Percentiles rank a stretch among this genome's conserved stretches.
Conservation (phyloP, 1,139 yeast genomes). For the Candida smagusa region DNA sequence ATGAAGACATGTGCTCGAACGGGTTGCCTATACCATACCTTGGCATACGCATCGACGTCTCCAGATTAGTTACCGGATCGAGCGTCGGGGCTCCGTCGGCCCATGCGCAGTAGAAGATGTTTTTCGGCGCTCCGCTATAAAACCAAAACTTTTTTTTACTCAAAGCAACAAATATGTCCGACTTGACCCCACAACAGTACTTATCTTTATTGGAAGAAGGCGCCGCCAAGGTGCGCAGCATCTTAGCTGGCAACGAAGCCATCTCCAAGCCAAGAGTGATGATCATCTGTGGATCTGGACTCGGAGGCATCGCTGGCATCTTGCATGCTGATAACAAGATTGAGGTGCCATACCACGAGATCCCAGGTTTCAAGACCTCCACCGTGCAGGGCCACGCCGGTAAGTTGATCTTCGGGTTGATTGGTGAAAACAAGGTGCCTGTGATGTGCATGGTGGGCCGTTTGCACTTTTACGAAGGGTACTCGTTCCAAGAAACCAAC, state of each 20-base stretch:
- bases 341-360: slow-evolving; percentile 58
- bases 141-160: background rate
- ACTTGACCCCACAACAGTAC: slow-evolving; percentile 16
- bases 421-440: slow-evolving; percentile 68
- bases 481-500: slow-evolving; percentile 73
- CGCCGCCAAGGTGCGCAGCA: slow-evolving; percentile 13
- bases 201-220: slow-evolving; percentile 21
- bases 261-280: slow-evolving; percentile 54
- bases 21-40: slow-evolving; percentile 9
- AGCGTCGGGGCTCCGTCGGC: slow-evolving; percentile 1
- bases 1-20: slow-evolving; percentile 35
- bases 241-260: slow-evolving; percentile 15
- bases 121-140: background rate
- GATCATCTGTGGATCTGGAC: slow-evolving; percentile 92
- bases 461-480: slow-evolving; percentile 90
- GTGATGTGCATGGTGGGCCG: slow-evolving; percentile 94
- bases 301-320: slow-evolving; percentile 76
- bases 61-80: slow-evolving; percentile 7
- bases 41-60: slow-evolving; percentile 9
- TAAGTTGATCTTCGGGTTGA: slow-evolving; percentile 70
- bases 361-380: slow-evolving; percentile 79
- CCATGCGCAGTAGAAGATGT: background rate
- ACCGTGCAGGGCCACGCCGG: slow-evolving; percentile 94
- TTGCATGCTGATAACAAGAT: slow-evolving; percentile 39
- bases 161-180: slow-evolving; percentile 6